These are phyloP conservation scores for Solanum chacoense DNA, from an alignment of 305 asterid genomes.

Conservation along the genomic window DNA sequence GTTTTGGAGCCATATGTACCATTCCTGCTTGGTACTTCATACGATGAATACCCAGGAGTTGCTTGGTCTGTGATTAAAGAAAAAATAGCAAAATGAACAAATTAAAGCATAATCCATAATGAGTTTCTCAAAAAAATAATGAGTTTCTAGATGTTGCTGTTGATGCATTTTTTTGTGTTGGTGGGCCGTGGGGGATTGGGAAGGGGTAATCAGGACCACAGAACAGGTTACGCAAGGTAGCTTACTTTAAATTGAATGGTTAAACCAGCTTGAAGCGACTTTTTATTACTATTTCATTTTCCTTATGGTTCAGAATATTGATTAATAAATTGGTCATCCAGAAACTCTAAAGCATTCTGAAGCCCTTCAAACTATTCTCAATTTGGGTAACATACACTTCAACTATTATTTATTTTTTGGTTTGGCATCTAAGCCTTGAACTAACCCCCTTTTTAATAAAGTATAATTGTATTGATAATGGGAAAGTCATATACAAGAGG, in stretches of 20 bases:
- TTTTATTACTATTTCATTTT: background rate
- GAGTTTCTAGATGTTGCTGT: background rate
- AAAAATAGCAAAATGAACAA: background rate
- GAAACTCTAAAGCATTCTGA: background rate
- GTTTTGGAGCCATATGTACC: constrained; percentile 39
- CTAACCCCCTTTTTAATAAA: background rate
- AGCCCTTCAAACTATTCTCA: background rate
- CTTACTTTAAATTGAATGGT: background rate
- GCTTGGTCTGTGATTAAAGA: constrained; percentile 32
- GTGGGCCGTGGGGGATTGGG: background rate
- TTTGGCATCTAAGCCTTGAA: background rate
- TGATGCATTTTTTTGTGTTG: background rate
- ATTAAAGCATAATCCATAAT: background rate
- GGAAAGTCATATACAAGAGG: background rate
- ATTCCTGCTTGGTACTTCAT: constrained; percentile 47
- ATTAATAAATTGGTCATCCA: background rate
- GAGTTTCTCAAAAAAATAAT: background rate
- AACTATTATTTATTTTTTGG: background rate
- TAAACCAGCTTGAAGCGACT: background rate
- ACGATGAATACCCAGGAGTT: constrained; percentile 52
- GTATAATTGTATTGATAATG: background rate
- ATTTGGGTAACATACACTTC: background rate
- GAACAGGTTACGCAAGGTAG: background rate
- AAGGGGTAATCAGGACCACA: background rate
- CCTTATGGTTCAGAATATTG: background rate